These are phyloP conservation scores for Periconia macrospinosa DNA, from an alignment of 2,329 filamentous ascomycete species.

Conservation along the genomic window DNA sequence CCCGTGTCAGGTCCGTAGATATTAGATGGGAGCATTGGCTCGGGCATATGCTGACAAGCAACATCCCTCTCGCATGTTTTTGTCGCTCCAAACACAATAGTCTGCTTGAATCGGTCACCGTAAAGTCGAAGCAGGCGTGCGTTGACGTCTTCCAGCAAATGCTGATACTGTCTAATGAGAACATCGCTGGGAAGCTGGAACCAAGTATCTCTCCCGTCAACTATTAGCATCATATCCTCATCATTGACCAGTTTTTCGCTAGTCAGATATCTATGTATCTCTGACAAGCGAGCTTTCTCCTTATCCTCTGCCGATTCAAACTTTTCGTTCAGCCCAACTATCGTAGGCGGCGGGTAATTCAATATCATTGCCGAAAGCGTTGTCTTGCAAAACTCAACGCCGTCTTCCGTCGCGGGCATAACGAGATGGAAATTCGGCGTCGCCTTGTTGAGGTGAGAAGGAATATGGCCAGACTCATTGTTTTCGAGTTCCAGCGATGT, in stretches of 20 bases:
- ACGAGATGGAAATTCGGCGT: constrained; percentile 57
- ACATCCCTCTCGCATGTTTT: constrained; percentile 56
- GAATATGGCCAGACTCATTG: constrained; percentile 29
- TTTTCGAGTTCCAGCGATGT: constrained; percentile 39
- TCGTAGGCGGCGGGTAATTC: constrained; percentile 60
- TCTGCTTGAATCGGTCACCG: constrained; percentile 52
- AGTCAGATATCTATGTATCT: constrained; percentile 53
- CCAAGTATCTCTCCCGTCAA: constrained; percentile 66
- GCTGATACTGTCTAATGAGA: constrained; percentile 64
- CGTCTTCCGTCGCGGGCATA: constrained; percentile 53
- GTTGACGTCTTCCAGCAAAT: constrained; percentile 57
- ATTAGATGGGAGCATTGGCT: constrained; percentile 54
- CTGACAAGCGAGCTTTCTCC: constrained; percentile 50
- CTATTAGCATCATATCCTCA: constrained; percentile 64
- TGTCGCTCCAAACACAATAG: constrained; percentile 58
- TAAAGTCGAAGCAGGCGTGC: constrained; percentile 54
- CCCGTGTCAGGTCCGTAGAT: constrained; percentile 52
- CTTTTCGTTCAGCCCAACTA: constrained; percentile 50
- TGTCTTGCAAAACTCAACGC: constrained; percentile 59
- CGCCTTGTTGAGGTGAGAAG: constrained; percentile 32
- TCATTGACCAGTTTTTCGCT: constrained; percentile 53
- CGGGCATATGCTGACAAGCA: constrained; percentile 57
- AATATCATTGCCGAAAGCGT: constrained; percentile 61
- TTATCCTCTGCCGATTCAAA: constrained; percentile 28
- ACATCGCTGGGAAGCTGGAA: constrained; percentile 67